Evolutionary conservation across 164 flowering plant species (phyloP).

Genomic region (Kingdonia uniflora): DNA sequence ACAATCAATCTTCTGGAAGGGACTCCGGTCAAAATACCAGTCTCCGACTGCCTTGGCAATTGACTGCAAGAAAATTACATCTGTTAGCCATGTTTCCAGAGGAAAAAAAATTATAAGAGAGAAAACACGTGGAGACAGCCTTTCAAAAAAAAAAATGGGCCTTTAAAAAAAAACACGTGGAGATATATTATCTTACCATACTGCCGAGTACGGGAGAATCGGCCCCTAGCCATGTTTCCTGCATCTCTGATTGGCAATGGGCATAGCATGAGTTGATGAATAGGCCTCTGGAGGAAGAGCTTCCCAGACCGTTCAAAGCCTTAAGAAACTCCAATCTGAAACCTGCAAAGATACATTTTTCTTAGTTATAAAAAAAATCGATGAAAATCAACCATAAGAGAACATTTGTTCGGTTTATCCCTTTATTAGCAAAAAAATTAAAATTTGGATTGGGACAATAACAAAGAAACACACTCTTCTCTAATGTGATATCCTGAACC

Average conservation of each 20-base stretch:
- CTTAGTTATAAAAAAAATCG: too few species aligned
- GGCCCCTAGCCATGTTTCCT: slow-evolving; percentile 60
- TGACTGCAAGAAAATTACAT: slow-evolving; percentile 33
- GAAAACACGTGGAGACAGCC: too few species aligned
- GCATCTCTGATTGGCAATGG: slow-evolving; percentile 85
- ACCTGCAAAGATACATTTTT: slow-evolving; percentile 22
- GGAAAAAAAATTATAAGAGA: too few species aligned
- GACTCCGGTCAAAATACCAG: slow-evolving; percentile 67
- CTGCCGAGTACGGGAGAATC: slow-evolving; percentile 48
- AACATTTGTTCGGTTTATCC: too few species aligned
- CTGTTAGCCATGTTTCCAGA: not conserved
- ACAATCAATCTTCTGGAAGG: slow-evolving; percentile 68
- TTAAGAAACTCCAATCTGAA: slow-evolving; percentile 52
- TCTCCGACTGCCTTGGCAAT: slow-evolving; percentile 88
- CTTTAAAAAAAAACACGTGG: not conserved
- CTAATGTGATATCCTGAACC: too few species aligned
- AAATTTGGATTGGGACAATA: too few species aligned
- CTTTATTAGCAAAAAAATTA: too few species aligned
- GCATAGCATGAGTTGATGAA: slow-evolving; percentile 78
- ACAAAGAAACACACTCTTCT: too few species aligned
- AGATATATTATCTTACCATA: slow-evolving; percentile 29
- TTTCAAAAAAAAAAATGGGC: not conserved
- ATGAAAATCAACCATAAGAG: too few species aligned
- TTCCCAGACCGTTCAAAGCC: slow-evolving; percentile 36
- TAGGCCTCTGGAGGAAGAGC: slow-evolving; percentile 41